phyloP scores from a whole-genome alignment of 2,329 filamentous ascomycete genomes.

The Xylariaceae sp. region DNA sequence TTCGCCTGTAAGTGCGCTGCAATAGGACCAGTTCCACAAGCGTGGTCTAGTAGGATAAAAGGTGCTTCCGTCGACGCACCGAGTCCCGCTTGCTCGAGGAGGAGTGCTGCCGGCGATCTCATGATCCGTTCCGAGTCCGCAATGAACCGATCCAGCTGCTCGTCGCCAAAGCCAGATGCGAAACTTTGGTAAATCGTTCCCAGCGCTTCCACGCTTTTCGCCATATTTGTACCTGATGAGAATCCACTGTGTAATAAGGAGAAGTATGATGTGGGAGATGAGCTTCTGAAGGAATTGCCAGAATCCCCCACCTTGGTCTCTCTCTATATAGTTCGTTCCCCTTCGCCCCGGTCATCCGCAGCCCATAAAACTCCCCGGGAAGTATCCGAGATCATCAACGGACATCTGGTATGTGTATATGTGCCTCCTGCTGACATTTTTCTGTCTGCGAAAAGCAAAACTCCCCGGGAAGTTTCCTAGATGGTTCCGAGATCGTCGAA shows the following conservation, averaged over 20 bases:
- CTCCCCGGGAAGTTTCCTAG: too few relatives aligned
- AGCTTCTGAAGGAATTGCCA: not conserved
- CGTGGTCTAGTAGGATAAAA: conserved; percentile 47
- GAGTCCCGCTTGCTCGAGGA: conserved; percentile 35
- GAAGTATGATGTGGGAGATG: not conserved
- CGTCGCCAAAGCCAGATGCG: conserved; percentile 10
- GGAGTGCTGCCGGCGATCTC: conserved; percentile 19
- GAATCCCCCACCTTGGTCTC: not conserved
- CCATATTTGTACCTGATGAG: conserved; percentile 14
- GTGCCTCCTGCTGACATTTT: too few relatives aligned
- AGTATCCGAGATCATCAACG: conserved; percentile 9
- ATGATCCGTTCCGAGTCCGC: conserved; percentile 23
- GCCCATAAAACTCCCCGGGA: conserved; percentile 9
- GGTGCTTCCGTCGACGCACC: conserved; percentile 25
- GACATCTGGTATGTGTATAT: not conserved
- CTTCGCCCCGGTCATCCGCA: not conserved
- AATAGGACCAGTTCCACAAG: conserved; percentile 50
- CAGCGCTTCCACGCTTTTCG: conserved; percentile 19
- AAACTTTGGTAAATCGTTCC: conserved; percentile 22
- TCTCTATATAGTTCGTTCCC: not conserved
- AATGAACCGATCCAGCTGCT: conserved; percentile 22
- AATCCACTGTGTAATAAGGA: not conserved
- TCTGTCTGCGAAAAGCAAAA: too few relatives aligned
- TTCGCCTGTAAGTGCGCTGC: conserved; percentile 42
- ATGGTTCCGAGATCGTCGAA: too few relatives aligned